Conservation (phyloP, 306 rosid species). For the Clitoria ternatea region DNA sequence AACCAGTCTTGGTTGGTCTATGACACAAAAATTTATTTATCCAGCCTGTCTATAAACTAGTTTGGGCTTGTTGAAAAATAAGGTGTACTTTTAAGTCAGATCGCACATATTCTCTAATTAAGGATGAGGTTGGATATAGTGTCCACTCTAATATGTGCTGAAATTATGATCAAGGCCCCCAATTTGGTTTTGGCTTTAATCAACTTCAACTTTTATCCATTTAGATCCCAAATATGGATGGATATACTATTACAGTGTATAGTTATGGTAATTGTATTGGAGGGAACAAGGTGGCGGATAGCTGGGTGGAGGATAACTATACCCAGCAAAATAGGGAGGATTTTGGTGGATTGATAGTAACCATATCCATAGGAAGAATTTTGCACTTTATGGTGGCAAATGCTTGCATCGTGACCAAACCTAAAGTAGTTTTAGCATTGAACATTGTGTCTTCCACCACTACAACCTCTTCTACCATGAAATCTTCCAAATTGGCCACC, state of each 20-base stretch:
- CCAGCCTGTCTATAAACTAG: conserved; percentile 9
- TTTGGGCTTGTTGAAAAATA: neutral
- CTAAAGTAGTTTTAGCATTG: no score
- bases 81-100: neutral
- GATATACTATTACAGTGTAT: neutral
- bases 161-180: neutral
- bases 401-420: no score
- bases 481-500: no score
- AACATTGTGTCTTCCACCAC: no score
- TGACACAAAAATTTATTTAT: conserved; percentile 7
- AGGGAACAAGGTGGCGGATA: no score
- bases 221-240: neutral
- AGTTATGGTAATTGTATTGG: no score
- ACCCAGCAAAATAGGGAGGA: no score
- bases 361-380: no score
- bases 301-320: no score
- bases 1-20: conserved; percentile 16
- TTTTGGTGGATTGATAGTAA: no score
- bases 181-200: neutral
- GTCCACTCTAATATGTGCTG: neutral
- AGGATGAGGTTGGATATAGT: neutral
- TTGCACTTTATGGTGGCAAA: no score
- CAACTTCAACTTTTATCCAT: neutral
- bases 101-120: neutral
- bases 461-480: no score